phyloP scores from a whole-genome alignment of 2,329 filamentous ascomycete genomes.

The Diaporthe vexans region DNA sequence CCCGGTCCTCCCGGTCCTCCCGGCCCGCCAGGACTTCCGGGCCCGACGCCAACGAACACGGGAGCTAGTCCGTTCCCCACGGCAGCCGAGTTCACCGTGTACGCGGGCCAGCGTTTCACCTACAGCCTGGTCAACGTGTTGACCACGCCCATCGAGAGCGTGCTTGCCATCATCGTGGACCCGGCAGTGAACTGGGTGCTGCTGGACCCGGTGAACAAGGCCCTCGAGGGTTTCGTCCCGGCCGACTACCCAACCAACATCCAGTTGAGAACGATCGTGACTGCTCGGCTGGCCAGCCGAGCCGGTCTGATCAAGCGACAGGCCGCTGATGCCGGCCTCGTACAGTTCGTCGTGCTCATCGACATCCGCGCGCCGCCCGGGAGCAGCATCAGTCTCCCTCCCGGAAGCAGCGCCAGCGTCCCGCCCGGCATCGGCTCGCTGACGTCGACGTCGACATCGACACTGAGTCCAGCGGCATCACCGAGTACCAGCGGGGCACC shows the following conservation, averaged over 20 bases:
- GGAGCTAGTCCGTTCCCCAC: not conserved
- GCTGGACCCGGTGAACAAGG: not conserved
- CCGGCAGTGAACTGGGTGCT: not conserved
- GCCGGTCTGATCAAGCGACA: not conserved
- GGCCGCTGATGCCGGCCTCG: not conserved
- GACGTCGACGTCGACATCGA: not conserved
- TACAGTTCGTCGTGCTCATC: not conserved
- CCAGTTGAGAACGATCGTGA: not conserved
- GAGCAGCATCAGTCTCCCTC: not conserved
- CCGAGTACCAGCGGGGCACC: not conserved
- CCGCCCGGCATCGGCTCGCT: too few species aligned
- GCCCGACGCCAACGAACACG: not conserved
- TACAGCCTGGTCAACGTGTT: not conserved
- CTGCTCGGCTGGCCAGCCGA: not conserved
- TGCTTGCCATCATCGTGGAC: not conserved
- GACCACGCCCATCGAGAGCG: not conserved
- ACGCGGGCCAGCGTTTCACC: not conserved
- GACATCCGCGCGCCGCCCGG: not conserved
- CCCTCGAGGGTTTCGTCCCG: not conserved
- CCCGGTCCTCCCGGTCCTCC: not conserved
- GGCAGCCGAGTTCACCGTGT: not conserved
- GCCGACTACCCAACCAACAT: not conserved
- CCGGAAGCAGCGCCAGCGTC: too few species aligned
- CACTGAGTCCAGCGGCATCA: not conserved
- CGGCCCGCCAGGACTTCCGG: not conserved